Evolutionary conservation across 2,329 filamentous ascomycete genomes (phyloP).

Genomic region (Pestalotiopsis sp.): DNA sequence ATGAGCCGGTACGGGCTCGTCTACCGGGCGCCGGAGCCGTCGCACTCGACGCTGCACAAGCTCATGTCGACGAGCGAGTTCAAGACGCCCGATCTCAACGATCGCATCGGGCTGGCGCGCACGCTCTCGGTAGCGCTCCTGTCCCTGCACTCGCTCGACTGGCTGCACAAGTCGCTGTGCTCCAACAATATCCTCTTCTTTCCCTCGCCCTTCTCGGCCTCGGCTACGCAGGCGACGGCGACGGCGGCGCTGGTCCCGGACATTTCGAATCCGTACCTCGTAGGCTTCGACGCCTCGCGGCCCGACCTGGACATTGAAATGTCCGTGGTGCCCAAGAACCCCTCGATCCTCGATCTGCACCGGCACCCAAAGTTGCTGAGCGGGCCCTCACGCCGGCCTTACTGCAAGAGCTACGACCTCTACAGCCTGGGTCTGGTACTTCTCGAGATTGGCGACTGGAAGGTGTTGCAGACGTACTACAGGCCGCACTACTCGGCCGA

Average conservation of each 20-base stretch:
- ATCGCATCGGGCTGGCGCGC: conserved; percentile 43
- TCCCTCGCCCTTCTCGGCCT: conserved; percentile 37
- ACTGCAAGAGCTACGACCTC: conserved; percentile 43
- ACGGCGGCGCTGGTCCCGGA: conserved; percentile 35
- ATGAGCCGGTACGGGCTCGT: conserved; percentile 45
- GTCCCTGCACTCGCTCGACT: conserved; percentile 56
- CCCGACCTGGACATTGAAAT: conserved; percentile 38
- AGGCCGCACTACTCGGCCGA: conserved; percentile 44
- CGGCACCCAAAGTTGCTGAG: conserved; percentile 46
- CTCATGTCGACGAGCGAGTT: conserved; percentile 41
- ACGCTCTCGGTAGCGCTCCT: conserved; percentile 47
- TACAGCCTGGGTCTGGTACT: conserved; percentile 53
- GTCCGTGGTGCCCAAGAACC: conserved; percentile 41
- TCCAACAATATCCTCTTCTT: conserved; percentile 46
- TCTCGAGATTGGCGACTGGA: conserved; percentile 54
- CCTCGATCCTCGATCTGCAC: conserved; percentile 46
- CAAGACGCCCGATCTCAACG: conserved; percentile 47
- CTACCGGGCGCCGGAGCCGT: conserved; percentile 39
- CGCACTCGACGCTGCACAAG: conserved; percentile 40
- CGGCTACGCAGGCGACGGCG: conserved; percentile 27
- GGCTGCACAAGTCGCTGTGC: conserved; percentile 49
- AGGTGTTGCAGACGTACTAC: conserved; percentile 42
- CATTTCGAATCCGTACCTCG: conserved; percentile 39
- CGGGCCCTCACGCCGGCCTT: conserved; percentile 37
- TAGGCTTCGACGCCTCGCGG: conserved; percentile 43